Conservation (phyloP, 129 eudicot species). For the Smallanthus sonchifolius region DNA sequence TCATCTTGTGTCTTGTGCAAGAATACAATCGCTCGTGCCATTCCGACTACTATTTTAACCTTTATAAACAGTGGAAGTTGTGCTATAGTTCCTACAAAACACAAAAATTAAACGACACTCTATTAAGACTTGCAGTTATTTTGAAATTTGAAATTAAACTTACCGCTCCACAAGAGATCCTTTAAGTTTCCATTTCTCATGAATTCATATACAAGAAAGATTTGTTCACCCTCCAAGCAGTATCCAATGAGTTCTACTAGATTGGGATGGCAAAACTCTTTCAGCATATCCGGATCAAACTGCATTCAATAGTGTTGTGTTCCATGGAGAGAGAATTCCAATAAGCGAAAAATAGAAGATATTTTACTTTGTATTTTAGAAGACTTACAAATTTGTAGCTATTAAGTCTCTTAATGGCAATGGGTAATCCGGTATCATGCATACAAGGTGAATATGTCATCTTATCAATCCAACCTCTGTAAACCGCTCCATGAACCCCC, state of each 20-base stretch:
- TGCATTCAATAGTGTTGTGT: background rate
- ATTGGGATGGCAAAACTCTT: background rate
- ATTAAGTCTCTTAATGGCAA: conserved; percentile 47
- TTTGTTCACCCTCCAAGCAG: background rate
- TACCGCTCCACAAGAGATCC: background rate
- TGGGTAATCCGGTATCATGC: conserved; percentile 36
- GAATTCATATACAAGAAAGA: conserved; percentile 16
- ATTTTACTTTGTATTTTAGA: background rate
- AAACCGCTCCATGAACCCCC: conserved; percentile 53
- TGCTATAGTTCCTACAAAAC: background rate
- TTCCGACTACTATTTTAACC: background rate
- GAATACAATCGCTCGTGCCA: conserved; percentile 5
- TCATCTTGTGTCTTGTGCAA: background rate
- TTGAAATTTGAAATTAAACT: background rate
- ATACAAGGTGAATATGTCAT: background rate
- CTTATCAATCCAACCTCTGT: conserved; percentile 45
- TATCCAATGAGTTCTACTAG: background rate
- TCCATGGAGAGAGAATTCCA: background rate
- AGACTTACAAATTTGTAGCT: background rate
- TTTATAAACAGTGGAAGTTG: background rate
- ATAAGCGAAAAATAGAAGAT: background rate
- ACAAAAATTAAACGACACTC: background rate
- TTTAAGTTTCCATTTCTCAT: background rate
- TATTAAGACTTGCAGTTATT: background rate
- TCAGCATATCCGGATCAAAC: background rate